Conservation (phyloP, 768 basidiomycete genomes). For the Sporobolomyces roseus region DNA sequence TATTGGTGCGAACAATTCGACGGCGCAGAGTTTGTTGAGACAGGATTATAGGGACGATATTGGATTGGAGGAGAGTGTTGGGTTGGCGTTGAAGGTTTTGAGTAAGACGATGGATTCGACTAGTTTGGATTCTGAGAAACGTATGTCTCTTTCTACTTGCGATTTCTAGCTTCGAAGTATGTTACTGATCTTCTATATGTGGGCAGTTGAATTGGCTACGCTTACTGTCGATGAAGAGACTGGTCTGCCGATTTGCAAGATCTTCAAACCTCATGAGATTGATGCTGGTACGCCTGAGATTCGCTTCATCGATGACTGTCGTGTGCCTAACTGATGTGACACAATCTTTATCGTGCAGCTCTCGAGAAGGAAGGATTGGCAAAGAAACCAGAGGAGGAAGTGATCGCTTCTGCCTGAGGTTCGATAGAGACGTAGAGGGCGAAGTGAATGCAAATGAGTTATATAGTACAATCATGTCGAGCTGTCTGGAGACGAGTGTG, state of each 20-base stretch:
- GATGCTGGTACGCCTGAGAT: constrained; percentile 44
- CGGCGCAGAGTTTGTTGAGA: constrained; percentile 88
- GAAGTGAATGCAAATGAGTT: background rate
- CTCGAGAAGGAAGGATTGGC: constrained; percentile 46
- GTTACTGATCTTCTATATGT: constrained; percentile 3
- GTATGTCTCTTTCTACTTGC: constrained; percentile 55
- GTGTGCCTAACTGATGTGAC: no score
- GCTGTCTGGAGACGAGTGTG: no score
- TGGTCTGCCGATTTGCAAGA: constrained; percentile 42
- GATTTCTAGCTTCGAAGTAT: background rate
- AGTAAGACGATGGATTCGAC: constrained; percentile 99
- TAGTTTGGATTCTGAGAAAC: constrained; percentile 89
- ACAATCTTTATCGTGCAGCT: no score
- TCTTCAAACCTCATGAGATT: constrained; percentile 46
- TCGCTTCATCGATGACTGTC: no score
- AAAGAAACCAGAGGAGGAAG: constrained; percentile 44
- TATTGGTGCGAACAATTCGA: constrained; percentile 97
- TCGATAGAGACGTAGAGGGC: background rate
- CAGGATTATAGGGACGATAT: constrained; percentile 99
- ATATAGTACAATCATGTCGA: background rate
- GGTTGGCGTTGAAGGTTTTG: constrained; percentile 88
- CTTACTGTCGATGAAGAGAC: constrained; percentile 70
- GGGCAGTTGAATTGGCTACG: constrained; percentile 88
- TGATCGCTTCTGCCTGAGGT: background rate
- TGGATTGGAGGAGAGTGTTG: constrained; percentile 81